Base-by-base conservation (phyloP, 495 filamentous ascomycete species). In the Penicillium antarcticum region DNA sequence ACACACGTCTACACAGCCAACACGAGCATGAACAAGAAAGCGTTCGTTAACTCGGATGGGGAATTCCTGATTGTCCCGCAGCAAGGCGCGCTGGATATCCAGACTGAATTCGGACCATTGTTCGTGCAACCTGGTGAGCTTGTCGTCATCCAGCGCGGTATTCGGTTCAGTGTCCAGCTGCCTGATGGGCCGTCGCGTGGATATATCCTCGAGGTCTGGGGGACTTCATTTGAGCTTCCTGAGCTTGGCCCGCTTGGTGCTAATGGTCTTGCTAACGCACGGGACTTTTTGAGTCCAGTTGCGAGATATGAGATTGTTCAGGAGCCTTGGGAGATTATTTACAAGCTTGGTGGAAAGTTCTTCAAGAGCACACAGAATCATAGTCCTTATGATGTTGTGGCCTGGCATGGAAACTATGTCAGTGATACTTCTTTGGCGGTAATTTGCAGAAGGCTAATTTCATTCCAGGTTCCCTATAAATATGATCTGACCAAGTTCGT, bases 331-430 rank as follows among this genome's bases (percentile, higher is more conserved):
- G 70, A 75, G 46, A 69, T 77, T 39, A 53, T 76, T 11, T 78
- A 77, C 48, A 79, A 79, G 58, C 69, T 80, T 37, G 73, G 69
- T n/a, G 75, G 74, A 14, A 74, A 72, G 52, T 71, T 77, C 55
- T 80, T 77, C 56, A 66, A 62, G 43, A 72, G 67, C 45, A 74
- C 60, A 10, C 77, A 80, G 55, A 65, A 74, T 36, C 77, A 80
- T 53, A 73, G 61, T 14, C 76, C 75, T 0, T 80, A 79, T 40
- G 77, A 80, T 48, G 77, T 79, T 5, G 74, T 79, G 5, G 77
- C 77, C 7, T 79, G 76, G 75, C 75, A 80, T 45, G 76, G 76
- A 23, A 79, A 75, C 58, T 76, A 78, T 42, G 73, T 77, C 55
- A 12, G 64, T 57, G 32, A 36, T 6, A 21, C 21, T 1, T 19